phyloP scores from a whole-genome alignment of 352 stramenopile species.

The Lagenidium giganteum region DNA sequence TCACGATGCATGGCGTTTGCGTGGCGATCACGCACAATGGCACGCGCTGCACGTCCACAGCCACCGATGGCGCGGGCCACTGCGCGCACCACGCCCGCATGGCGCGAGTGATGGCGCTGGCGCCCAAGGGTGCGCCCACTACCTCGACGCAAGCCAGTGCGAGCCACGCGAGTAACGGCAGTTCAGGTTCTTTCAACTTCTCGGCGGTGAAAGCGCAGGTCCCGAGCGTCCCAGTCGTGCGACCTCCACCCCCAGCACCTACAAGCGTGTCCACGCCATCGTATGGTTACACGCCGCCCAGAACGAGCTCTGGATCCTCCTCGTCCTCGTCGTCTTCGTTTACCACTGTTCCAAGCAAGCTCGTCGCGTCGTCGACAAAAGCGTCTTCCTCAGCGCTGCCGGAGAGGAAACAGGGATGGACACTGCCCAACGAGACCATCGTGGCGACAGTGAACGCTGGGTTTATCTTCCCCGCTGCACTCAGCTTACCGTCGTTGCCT shows the following conservation, averaged over 20 bases:
- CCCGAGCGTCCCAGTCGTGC: conserved; percentile 1
- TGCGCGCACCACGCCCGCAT: conserved; percentile 80
- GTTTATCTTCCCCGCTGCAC: conserved; percentile 48
- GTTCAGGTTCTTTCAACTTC: background rate
- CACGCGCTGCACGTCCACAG: conserved; percentile 46
- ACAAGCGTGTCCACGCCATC: background rate
- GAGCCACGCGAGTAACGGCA: too few relatives aligned
- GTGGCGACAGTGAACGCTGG: conserved; percentile 31
- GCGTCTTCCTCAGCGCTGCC: background rate
- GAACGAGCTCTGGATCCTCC: background rate
- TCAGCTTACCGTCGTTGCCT: conserved; percentile 40
- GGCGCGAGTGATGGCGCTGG: conserved; percentile 73
- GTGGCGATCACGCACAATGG: conserved; percentile 62
- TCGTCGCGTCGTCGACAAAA: conserved; percentile 9
- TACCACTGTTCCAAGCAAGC: background rate
- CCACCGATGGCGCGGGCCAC: conserved; percentile 30
- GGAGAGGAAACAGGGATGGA: conserved; percentile 9
- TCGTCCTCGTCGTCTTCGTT: background rate
- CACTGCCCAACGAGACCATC: conserved; percentile 39
- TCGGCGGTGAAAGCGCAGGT: background rate
- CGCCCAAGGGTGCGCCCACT: conserved; percentile 37
- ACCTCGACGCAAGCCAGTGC: conserved; percentile 1
- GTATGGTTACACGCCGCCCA: background rate
- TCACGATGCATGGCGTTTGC: conserved; percentile 41
- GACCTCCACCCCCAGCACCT: background rate